Evolutionary conservation across 2,329 filamentous ascomycete species (phyloP), one percentile per base, ranked within the genome.

Genomic region (Sclerotinia trifoliorum): DNA sequence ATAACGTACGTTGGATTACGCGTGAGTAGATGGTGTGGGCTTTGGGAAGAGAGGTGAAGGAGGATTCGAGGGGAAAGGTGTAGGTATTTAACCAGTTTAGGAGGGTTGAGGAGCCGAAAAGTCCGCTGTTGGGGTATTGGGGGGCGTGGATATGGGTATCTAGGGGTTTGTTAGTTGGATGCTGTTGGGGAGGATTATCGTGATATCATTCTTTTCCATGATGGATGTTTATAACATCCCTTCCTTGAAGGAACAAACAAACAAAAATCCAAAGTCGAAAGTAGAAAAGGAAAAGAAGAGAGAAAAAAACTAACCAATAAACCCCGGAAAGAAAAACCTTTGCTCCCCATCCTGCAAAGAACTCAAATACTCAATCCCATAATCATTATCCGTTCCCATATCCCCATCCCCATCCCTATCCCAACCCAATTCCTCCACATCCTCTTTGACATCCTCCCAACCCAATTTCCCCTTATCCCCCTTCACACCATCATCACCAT

Each of bases 71-170:
- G 0, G 95, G 95, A 77, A 98, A 99, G 0, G 95, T 99, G 81
- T 99, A 98, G 21, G 84, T 95, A 75, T 94, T 86, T 6, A 99
- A 84, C 95, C 95, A 99, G 80, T 95, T 90, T 19, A 99, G 86
- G 44, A 99, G 88, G 0, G 94, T 97, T 0, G 92, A 90, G 73
- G 94, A 95, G 75, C 95, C 95, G 77, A 98, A 98, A 71, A 99
- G 90, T 69, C 95, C 95, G 1, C 88, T 87, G 77, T 99, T 99
- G 68, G 94, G 93, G 75, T 97, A 97, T 81, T 99, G 95, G 0
- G 94, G 87, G 11, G 95, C 95, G 78, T 99, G 95, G 68, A 97
- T 91, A 78, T 99, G 95, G 0, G 95, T 97, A 79, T 99, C 94
- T 94, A 71, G 17, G 24, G 10, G 13, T 17, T 51, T 42, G 65